Conservation (phyloP, 441 rosid species). For the Euphorbia corollata region DNA sequence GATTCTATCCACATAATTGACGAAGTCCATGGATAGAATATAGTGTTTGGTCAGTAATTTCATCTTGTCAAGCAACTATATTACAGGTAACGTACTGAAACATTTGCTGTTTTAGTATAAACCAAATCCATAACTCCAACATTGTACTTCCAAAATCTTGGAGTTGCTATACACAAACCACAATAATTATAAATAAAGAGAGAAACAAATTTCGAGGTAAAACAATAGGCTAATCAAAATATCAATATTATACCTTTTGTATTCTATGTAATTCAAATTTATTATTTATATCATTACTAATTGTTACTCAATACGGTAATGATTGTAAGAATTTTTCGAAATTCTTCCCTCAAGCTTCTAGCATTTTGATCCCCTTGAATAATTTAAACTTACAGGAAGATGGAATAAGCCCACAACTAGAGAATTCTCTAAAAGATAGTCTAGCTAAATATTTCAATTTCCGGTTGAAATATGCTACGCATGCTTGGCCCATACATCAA, state of each 20-base stretch:
- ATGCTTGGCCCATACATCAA: too few species aligned
- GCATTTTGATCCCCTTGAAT: slow-evolving; percentile 57
- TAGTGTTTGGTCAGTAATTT: slow-evolving; percentile 80
- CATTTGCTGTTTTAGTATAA: slow-evolving; percentile 86
- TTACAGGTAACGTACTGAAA: slow-evolving; percentile 84
- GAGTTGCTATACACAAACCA: slow-evolving; percentile 40
- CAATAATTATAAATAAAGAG: slow-evolving; percentile 8
- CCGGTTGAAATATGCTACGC: not conserved
- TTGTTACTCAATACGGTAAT: too few species aligned
- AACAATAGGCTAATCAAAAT: not conserved
- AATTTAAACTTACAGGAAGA: too few species aligned
- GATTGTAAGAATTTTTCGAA: slow-evolving; percentile 35
- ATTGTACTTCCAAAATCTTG: slow-evolving; percentile 86
- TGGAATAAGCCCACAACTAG: not conserved
- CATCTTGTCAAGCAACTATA: slow-evolving; percentile 87
- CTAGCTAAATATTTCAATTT: not conserved
- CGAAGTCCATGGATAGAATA: slow-evolving; percentile 70
- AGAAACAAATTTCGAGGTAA: slow-evolving; percentile 5
- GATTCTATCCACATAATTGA: slow-evolving; percentile 52
- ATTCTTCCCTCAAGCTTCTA: slow-evolving; percentile 83
- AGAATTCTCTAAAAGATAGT: not conserved
- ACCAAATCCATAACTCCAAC: slow-evolving; percentile 91
- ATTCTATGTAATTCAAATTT: slow-evolving; percentile 91
- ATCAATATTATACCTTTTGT: slow-evolving; percentile 54
- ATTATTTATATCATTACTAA: too few species aligned